Evolutionary conservation across 2,329 filamentous ascomycete species (phyloP), one percentile per base, ranked within the genome.

Genomic region (Xylaria sp.): DNA sequence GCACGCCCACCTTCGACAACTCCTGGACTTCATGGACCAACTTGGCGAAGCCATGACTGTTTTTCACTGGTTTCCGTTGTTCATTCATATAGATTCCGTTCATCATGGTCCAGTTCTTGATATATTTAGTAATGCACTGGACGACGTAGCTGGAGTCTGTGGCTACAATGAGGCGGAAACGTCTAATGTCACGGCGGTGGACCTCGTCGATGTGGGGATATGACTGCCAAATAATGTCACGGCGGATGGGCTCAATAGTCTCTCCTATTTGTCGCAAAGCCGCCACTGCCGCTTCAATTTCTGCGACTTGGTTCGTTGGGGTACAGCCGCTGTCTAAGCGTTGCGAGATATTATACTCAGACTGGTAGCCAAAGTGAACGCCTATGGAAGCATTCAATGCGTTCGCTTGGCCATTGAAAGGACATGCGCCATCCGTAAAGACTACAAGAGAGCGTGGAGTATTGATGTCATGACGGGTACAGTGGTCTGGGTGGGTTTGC

Each of bases 131-230:
- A 20, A 25, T 57, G 15, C 51, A 54, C 9, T 54, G 2, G 51
- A 54, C 51, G 25, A 54, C 15, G 28, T 34, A 54, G 51, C 51
- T 54, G 25, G 51, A 54, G 28, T 54, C 51, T 31, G 51, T 54
- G 5, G 51, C 51, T 4, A 54, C 51, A n/a, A 54, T 34, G 15
- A 37, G 51, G 15, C 51, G 28, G 13, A 34, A 54, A 3, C 8
- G 15, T 37, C 18, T 34, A 28, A 34, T 54, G 9, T 54, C 28
- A 20, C 44, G 8, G n/a, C 18, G n/a, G 6, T 20, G 18, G 44
- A 2, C 18, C 18, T 48, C 18, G 44, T n/a, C 20, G 5, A 20
- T 1, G 4, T 8, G 44, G n/a, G 23, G 23, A 25, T 25, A 18
- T 18, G 5, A 48, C 4, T 2, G n/a, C 18, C 9, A 4, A 48